A percentile compares a stretch with the other conserved stretches of the same genome.
These are phyloP conservation scores for Claviceps citrina DNA, from an alignment of 2,329 filamentous ascomycete genomes.

Conservation along the genomic window DNA sequence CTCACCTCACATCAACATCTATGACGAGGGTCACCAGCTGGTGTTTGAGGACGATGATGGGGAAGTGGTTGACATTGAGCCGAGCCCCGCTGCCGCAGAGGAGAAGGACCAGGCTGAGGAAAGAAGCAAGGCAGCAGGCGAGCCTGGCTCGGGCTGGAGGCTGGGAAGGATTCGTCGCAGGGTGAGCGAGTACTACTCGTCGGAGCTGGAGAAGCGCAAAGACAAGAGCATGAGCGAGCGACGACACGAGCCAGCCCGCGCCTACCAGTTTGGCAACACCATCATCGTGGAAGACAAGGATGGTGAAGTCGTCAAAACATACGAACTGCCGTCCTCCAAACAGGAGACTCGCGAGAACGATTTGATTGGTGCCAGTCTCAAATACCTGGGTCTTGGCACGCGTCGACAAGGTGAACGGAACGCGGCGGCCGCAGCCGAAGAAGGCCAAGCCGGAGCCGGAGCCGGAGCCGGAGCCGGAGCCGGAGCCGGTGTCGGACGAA, in stretches of 20 bases:
- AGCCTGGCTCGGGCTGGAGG: conserved; percentile 15
- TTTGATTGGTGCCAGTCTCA: conserved; percentile 30
- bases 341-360: conserved; percentile 24
- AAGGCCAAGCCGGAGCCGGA: conserved; percentile 19
- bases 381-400: conserved; percentile 38
- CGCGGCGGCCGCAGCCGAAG: conserved; percentile 15
- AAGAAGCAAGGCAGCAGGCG: conserved; percentile 2
- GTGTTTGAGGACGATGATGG: conserved; percentile 77
- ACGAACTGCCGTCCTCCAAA: conserved; percentile 51
- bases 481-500: conserved; percentile 18
- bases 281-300: conserved; percentile 81
- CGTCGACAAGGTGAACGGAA: conserved; percentile 27
- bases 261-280: conserved; percentile 73
- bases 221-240: conserved; percentile 45
- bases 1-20: conserved; percentile 52
- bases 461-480: conserved; percentile 20
- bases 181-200: conserved; percentile 37
- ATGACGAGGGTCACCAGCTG: conserved; percentile 63
- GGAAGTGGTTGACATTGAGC: conserved; percentile 59
- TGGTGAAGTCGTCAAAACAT: conserved; percentile 74
- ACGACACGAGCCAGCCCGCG: conserved; percentile 56
- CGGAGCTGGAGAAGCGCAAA: conserved; percentile 48
- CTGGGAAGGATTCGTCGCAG: conserved; percentile 31
- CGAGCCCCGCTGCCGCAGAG: conserved; percentile 6
- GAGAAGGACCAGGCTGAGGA: neutral